Conservation (phyloP, 345 rosid genomes). For the Zanthoxylum bungeanum region DNA sequence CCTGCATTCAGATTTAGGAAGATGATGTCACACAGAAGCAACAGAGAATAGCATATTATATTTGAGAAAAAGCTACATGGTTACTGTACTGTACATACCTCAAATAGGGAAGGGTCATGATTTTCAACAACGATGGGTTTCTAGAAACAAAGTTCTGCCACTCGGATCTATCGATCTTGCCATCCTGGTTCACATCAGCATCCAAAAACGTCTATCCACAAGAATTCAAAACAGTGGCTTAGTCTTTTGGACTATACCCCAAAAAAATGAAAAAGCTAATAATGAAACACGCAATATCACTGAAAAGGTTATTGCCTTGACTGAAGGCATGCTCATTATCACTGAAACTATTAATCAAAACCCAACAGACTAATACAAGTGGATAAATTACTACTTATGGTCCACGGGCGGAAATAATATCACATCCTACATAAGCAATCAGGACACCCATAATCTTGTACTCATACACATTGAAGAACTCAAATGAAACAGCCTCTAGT, state of each 20-base stretch:
- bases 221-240: neutral
- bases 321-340: neutral
- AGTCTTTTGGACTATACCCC: neutral
- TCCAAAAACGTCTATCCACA: constrained; percentile 76
- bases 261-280: neutral
- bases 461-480: neutral
- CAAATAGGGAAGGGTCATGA: constrained; percentile 92
- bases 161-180: constrained; percentile 79
- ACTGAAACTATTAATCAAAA: neutral
- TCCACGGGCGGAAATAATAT: neutral
- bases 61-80: neutral
- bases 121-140: constrained; percentile 86
- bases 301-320: neutral
- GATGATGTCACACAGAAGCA: neutral
- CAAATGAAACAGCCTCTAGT: neutral
- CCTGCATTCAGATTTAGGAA: constrained; percentile 36
- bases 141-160: constrained; percentile 82
- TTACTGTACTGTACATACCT: constrained; percentile 65
- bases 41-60: neutral
- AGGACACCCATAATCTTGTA: neutral
- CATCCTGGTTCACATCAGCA: constrained; percentile 81
- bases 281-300: neutral
- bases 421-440: neutral
- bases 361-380: neutral
- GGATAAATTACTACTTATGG: neutral